Conservation (phyloP, 768 basidiomycete species). For the Boletellus emodensis region DNA sequence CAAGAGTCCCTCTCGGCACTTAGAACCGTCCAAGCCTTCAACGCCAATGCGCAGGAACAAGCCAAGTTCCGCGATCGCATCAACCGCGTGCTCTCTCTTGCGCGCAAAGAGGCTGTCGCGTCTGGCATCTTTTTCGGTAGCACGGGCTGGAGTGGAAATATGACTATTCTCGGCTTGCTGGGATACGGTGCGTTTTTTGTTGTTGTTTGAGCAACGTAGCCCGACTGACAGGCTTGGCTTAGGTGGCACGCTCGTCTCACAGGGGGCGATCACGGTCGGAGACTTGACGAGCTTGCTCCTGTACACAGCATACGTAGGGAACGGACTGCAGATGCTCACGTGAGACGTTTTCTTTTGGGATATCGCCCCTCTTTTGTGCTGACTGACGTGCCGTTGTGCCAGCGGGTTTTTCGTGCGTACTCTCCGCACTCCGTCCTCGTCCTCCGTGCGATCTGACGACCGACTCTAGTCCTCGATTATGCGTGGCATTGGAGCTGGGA, state of each 20-base stretch:
- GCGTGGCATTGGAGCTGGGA: slow-evolving; percentile 93
- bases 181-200: slow-evolving; percentile 67
- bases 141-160: slow-evolving; percentile 90
- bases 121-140: slow-evolving; percentile 91
- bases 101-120: slow-evolving; percentile 83
- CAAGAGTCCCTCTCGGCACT: slow-evolving; percentile 86
- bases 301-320: slow-evolving; percentile 88
- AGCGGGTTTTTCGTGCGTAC: slow-evolving; percentile 39
- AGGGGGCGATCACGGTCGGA: slow-evolving; percentile 85
- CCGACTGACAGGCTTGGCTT: slow-evolving; percentile 2
- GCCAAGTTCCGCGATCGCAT: slow-evolving; percentile 68
- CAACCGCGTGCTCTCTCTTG: slow-evolving; percentile 64
- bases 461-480: slow-evolving; percentile 78
- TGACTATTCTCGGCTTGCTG: slow-evolving; percentile 81
- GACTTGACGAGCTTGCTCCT: slow-evolving; percentile 85
- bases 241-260: slow-evolving; percentile 91
- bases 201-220: slow-evolving; percentile 13
- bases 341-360: slow-evolving; percentile 32
- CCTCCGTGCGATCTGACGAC: background rate
- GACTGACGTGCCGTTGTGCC: slow-evolving; percentile 1
- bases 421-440: background rate
- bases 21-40: slow-evolving; percentile 88
- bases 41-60: slow-evolving; percentile 76
- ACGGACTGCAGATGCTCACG: slow-evolving; percentile 76
- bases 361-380: background rate